phyloP scores from a whole-genome alignment of 768 basidiomycete species.

The Boletellus sp. region DNA sequence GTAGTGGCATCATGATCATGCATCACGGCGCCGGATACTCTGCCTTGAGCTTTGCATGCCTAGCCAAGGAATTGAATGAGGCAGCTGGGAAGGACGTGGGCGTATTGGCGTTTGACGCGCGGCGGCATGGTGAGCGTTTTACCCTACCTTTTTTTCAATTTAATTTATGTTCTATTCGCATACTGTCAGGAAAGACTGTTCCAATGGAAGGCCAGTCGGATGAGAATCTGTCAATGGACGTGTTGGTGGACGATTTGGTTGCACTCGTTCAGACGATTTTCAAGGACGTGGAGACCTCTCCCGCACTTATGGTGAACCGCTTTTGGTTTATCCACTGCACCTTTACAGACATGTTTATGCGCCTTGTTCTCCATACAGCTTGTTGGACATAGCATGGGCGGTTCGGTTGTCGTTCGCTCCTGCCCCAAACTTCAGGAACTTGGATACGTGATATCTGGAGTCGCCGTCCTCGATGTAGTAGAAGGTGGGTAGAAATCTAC shows the following conservation, averaged over 20 bases:
- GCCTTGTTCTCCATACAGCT: slow-evolving; percentile 45
- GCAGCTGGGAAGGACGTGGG: slow-evolving; percentile 71
- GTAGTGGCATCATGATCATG: slow-evolving; percentile 74
- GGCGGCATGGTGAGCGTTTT: slow-evolving; percentile 73
- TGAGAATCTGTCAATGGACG: slow-evolving; percentile 57
- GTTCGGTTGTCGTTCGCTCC: slow-evolving; percentile 76
- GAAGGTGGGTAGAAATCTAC: slow-evolving; percentile 54
- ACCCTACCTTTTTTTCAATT: background rate
- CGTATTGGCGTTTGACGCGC: slow-evolving; percentile 74
- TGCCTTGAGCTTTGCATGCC: slow-evolving; percentile 83
- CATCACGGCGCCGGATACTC: slow-evolving; percentile 96
- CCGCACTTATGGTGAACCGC: slow-evolving; percentile 62
- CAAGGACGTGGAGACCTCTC: slow-evolving; percentile 56
- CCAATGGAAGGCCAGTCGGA: slow-evolving; percentile 20
- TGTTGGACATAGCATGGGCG: slow-evolving; percentile 96
- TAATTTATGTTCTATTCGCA: background rate
- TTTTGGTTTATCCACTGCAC: background rate
- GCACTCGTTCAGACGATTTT: slow-evolving; percentile 67
- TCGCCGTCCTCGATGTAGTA: slow-evolving; percentile 83
- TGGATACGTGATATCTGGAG: slow-evolving; percentile 71
- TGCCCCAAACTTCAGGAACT: slow-evolving; percentile 62
- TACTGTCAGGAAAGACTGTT: slow-evolving; percentile 23
- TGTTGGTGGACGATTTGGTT: slow-evolving; percentile 72
- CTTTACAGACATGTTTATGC: background rate
- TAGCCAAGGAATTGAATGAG: slow-evolving; percentile 74